Evolutionary conservation across 371 early-diverging fungal species (phyloP).

Genomic region (Actinomortierella ambigua): DNA sequence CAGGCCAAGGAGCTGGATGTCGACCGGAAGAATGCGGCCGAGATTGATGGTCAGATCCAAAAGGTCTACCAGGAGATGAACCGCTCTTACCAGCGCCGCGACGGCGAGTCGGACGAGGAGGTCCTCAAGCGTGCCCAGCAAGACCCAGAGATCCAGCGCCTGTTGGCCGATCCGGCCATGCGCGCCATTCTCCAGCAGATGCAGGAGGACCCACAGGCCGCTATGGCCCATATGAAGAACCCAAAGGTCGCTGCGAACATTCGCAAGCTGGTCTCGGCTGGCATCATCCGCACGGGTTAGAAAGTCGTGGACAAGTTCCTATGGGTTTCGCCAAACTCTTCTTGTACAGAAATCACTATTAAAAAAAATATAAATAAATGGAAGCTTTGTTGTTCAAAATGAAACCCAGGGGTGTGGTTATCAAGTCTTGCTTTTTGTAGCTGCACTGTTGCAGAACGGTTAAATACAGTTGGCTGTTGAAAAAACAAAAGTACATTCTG

Average conservation of each 20-base stretch:
- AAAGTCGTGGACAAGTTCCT: no score
- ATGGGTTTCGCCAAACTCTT: no score
- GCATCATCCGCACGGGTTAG: constrained; percentile 64
- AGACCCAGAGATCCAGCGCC: constrained; percentile 91
- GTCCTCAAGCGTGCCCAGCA: constrained; percentile 81
- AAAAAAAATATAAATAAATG: no score
- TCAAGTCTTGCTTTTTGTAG: no score
- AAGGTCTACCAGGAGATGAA: constrained; percentile 84
- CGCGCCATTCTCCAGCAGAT: constrained; percentile 95
- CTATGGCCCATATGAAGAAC: constrained; percentile 94
- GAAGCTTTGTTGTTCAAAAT: no score
- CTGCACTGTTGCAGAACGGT: no score
- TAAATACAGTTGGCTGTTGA: no score
- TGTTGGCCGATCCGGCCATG: constrained; percentile 95
- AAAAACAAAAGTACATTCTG: no score
- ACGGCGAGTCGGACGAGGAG: constrained; percentile 76
- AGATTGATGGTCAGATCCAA: constrained; percentile 80
- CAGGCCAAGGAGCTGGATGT: constrained; percentile 79
- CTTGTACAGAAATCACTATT: no score
- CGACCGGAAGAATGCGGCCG: constrained; percentile 82
- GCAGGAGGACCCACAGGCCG: constrained; percentile 94
- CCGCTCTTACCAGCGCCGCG: constrained; percentile 54
- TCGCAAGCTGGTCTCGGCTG: constrained; percentile 91
- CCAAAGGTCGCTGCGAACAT: constrained; percentile 93
- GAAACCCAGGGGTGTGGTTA: no score